These are phyloP conservation scores for Pouteria campechiana DNA, from an alignment of 179 eudicot genomes.

Conservation along the genomic window DNA sequence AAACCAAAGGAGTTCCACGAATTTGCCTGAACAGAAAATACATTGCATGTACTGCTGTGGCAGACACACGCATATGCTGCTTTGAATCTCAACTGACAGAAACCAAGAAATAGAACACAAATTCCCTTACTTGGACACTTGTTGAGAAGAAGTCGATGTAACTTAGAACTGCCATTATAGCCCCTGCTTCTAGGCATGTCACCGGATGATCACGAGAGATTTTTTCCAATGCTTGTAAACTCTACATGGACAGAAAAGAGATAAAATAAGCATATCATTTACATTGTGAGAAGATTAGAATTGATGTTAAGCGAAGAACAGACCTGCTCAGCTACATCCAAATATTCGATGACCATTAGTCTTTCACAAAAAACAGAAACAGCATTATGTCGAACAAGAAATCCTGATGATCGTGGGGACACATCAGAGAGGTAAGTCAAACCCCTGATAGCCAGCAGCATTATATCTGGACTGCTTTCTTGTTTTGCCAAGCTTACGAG, in stretches of 20 bases:
- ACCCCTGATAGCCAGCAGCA: conserved; percentile 84
- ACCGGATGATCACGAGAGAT: conserved; percentile 74
- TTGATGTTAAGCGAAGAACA: conserved; percentile 7
- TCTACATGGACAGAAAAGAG: conserved; percentile 38
- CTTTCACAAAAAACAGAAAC: conserved; percentile 75
- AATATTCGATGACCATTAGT: conserved; percentile 54
- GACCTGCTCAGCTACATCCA: conserved; percentile 97
- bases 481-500: conserved; percentile 69
- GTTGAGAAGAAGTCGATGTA: conserved; percentile 89
- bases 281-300: not conserved
- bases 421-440: conserved; percentile 83
- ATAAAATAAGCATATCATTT: conserved; percentile 4
- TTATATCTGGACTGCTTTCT: conserved; percentile 55
- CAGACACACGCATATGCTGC: no score
- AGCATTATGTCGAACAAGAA: conserved; percentile 63
- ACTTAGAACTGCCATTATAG: conserved; percentile 66
- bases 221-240: conserved; percentile 95
- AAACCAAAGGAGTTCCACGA: no score
- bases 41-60: no score
- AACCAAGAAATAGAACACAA: no score
- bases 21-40: no score
- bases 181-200: conserved; percentile 73
- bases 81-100: no score
- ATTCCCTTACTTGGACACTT: conserved; percentile 76
- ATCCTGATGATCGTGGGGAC: conserved; percentile 48